Evolutionary conservation across 257 asterid genomes (phyloP).

Genomic region (Schizonepeta tenuifolia): DNA sequence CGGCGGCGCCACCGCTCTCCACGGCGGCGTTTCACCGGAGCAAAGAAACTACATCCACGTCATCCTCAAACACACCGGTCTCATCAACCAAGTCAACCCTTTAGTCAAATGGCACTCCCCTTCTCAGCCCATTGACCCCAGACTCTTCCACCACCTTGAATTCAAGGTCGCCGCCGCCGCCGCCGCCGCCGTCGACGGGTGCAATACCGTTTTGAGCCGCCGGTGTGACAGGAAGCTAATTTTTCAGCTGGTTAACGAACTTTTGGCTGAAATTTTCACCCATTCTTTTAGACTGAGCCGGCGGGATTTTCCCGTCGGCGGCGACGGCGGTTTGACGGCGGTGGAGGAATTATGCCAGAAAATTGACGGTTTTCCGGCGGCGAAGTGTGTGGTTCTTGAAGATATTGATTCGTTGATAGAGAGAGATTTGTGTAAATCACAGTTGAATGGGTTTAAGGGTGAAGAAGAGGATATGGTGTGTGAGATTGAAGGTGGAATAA

Average conservation of each 20-base stretch:
- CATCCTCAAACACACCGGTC: conserved; percentile 58
- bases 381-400: conserved; percentile 59
- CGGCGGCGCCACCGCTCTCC: conserved; percentile 38
- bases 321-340: conserved; percentile 23
- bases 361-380: conserved; percentile 51
- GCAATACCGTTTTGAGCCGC: conserved; percentile 26
- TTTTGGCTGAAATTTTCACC: conserved; percentile 45
- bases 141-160: conserved; percentile 45
- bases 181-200: neutral
- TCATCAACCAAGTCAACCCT: conserved; percentile 38
- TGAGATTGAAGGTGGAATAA: conserved; percentile 61
- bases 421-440: conserved; percentile 39
- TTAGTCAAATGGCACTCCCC: conserved; percentile 45
- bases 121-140: conserved; percentile 58
- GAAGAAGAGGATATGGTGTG: conserved; percentile 53
- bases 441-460: conserved; percentile 14
- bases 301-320: conserved; percentile 12
- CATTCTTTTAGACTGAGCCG: conserved; percentile 22
- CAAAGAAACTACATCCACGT: conserved; percentile 47
- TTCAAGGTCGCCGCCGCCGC: conserved; percentile 15
- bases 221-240: conserved; percentile 60
- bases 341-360: conserved; percentile 42
- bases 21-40: conserved; percentile 42
- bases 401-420: conserved; percentile 62
- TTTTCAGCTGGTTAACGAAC: conserved; percentile 66